Evolutionary conservation across 345 rosid genomes (phyloP).

Genomic region (Dipteronia sinensis): DNA sequence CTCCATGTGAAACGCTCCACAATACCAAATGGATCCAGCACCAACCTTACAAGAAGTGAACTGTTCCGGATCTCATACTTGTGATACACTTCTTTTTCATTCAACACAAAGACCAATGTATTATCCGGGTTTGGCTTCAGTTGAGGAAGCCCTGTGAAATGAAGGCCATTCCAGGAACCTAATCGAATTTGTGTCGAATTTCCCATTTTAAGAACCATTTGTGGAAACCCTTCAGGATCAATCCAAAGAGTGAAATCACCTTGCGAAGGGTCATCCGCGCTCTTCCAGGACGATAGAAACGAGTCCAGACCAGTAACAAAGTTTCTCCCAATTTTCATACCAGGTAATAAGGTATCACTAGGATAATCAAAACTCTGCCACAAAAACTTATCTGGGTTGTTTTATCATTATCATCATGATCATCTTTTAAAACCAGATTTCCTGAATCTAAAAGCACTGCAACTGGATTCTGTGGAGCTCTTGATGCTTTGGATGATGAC

Average conservation of each 20-base stretch:
- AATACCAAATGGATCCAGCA: conserved; percentile 29
- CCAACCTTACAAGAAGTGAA: conserved; percentile 33
- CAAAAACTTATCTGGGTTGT: conserved; percentile 6
- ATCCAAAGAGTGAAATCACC: conserved; percentile 34
- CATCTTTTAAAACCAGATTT: conserved; percentile 43
- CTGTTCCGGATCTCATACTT: conserved; percentile 28
- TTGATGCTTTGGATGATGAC: conserved; percentile 38
- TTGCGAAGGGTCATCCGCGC: conserved; percentile 39
- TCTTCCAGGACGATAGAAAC: conserved; percentile 47
- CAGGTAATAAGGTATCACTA: conserved; percentile 43
- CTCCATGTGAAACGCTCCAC: conserved; percentile 43
- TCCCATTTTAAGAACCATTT: conserved; percentile 26
- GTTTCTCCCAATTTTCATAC: conserved; percentile 54
- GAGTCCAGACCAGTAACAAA: conserved; percentile 30
- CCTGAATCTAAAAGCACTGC: conserved; percentile 51
- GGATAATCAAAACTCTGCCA: conserved; percentile 73
- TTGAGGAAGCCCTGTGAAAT: conserved; percentile 42
- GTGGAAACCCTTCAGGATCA: conserved; percentile 42
- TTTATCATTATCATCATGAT: neutral
- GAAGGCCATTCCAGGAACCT: conserved; percentile 54
- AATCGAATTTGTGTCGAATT: conserved; percentile 14
- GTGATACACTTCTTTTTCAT: conserved; percentile 37
- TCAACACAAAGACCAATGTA: conserved; percentile 25
- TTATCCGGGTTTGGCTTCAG: conserved; percentile 22
- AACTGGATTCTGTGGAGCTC: conserved; percentile 27